These are phyloP conservation scores for Tubosaeta sp. DNA, from an alignment of 768 basidiomycete genomes.

Conservation along the genomic window DNA sequence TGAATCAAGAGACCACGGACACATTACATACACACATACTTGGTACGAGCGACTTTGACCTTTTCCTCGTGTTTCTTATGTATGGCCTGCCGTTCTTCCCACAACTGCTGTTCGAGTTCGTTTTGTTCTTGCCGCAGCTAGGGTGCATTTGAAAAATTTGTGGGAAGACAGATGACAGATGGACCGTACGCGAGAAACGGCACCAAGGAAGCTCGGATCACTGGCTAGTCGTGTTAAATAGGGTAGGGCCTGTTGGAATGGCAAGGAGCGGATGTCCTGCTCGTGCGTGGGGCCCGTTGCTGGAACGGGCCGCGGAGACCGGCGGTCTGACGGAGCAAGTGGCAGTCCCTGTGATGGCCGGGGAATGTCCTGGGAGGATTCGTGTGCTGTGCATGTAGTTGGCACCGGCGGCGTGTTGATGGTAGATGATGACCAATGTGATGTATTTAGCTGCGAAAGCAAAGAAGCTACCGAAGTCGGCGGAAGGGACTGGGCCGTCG, in stretches of 20 bases:
- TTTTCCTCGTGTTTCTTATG: slow-evolving; percentile 65
- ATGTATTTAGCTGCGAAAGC: slow-evolving; percentile 54
- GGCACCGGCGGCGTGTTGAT: slow-evolving; percentile 9
- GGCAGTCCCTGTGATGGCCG: slow-evolving; percentile 14
- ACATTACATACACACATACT: slow-evolving; percentile 44
- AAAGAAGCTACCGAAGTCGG: slow-evolving; percentile 51
- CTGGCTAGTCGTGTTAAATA: slow-evolving; percentile 56
- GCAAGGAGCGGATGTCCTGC: slow-evolving; percentile 43
- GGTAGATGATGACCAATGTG: slow-evolving; percentile 17
- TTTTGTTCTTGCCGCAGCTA: slow-evolving; percentile 74
- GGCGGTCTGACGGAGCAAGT: slow-evolving; percentile 6
- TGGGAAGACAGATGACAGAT: slow-evolving; percentile 1
- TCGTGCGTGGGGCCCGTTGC: slow-evolving; percentile 5
- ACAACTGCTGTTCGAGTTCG: slow-evolving; percentile 61
- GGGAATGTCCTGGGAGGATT: slow-evolving; percentile 7
- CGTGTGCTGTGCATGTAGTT: slow-evolving; percentile 7
- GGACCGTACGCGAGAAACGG: slow-evolving; percentile 48
- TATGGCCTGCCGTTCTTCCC: slow-evolving; percentile 62
- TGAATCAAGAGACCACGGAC: slow-evolving; percentile 2
- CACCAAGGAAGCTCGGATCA: slow-evolving; percentile 46
- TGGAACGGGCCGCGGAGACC: slow-evolving; percentile 10
- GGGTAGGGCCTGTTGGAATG: slow-evolving; percentile 71
- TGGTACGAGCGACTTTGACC: slow-evolving; percentile 61
- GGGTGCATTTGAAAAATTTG: slow-evolving; percentile 5
- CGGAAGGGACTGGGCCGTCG: slow-evolving; percentile 20